phyloP scores from a whole-genome alignment of 208 protist species.

The Leishmania martiniquensis region DNA sequence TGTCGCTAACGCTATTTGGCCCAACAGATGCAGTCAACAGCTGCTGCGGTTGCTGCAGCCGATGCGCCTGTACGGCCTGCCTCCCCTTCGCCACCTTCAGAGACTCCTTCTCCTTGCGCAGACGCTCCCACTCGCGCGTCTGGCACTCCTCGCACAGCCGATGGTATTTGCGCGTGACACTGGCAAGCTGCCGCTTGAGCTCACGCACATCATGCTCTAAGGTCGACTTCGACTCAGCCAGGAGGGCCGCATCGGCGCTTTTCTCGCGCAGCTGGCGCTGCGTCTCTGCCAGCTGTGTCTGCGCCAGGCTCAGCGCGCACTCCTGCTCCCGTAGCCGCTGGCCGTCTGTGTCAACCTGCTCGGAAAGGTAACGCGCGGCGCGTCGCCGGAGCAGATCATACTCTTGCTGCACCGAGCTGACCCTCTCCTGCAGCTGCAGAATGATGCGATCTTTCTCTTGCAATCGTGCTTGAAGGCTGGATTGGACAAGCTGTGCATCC shows the following conservation, averaged over 20 bases:
- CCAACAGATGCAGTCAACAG: neutral
- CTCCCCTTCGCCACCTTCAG: conserved; percentile 18
- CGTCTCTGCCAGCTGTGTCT: conserved; percentile 40
- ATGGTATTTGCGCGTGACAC: conserved; percentile 44
- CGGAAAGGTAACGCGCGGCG: conserved; percentile 38
- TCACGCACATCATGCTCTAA: conserved; percentile 44
- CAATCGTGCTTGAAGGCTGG: conserved; percentile 53
- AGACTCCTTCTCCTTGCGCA: conserved; percentile 26
- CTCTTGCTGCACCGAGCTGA: conserved; percentile 59
- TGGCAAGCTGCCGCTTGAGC: conserved; percentile 31
- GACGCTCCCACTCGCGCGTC: conserved; percentile 37
- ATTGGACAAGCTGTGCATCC: conserved; percentile 45
- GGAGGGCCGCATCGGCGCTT: conserved; percentile 17
- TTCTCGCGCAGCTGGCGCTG: conserved; percentile 42
- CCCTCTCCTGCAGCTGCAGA: conserved; percentile 47
- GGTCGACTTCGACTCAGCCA: conserved; percentile 38
- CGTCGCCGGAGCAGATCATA: conserved; percentile 69
- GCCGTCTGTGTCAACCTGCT: conserved; percentile 36
- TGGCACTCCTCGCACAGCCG: conserved; percentile 45
- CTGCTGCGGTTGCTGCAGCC: conserved; percentile 3
- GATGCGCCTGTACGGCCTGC: neutral
- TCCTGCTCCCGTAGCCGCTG: conserved; percentile 42
- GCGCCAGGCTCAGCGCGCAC: conserved; percentile 37
- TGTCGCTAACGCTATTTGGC: neutral
- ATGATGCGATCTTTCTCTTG: conserved; percentile 57